Base-by-base conservation (phyloP, 441 rosid genomes). In the Cnidoscolus chayamansa region DNA sequence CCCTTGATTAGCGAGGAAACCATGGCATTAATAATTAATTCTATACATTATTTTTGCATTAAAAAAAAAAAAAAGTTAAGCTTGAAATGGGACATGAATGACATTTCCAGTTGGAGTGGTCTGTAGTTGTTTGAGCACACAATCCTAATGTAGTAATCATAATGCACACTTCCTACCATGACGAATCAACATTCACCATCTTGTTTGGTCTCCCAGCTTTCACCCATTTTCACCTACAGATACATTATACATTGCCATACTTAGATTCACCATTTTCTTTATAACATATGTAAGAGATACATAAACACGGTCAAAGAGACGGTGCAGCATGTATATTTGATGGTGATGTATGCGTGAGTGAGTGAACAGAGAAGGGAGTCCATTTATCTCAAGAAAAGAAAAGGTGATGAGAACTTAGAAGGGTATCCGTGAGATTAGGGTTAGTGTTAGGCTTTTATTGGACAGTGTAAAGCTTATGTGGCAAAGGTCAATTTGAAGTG, bases 391-490 rank as follows among this genome's bases (percentile, higher is more conserved):
- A 25, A 25, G 25, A 25, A 35, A 35, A 35, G 40, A 35, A 35
- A 35, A 35, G 40, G 25, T 25, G 25, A 25, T 35, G 40, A 35
- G 40, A 25, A 25, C 25, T 35, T 40, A 5, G 45, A 40, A 40
- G 45, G 45, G 45, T 40, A 40, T 40, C 45, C 45, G 6, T 25
- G 66, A 51, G 71, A 56, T 32, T 43, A 63, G 75, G 61, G 70
- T 56, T 37, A 11, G 53, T 76, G 78, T 59, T 72, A 60, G 50
- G 30, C 68, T 74, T 77, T 75, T 45, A 19, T 57, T 61, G 77
- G 81, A 65, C 84, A 78, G 73, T 11, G 7, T 54, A 72, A 71
- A 72, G 77, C 63, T 48, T 43, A 57, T 47, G 50, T 76, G 80
- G 77, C 61, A 63, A 65, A 67, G 32, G 37, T 19, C 43, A 40